Percentiles rank a stretch among this genome's conserved stretches.
These are phyloP conservation scores for Parafenestella ontariensis DNA, from an alignment of 2,329 filamentous ascomycete genomes.

Conservation along the genomic window DNA sequence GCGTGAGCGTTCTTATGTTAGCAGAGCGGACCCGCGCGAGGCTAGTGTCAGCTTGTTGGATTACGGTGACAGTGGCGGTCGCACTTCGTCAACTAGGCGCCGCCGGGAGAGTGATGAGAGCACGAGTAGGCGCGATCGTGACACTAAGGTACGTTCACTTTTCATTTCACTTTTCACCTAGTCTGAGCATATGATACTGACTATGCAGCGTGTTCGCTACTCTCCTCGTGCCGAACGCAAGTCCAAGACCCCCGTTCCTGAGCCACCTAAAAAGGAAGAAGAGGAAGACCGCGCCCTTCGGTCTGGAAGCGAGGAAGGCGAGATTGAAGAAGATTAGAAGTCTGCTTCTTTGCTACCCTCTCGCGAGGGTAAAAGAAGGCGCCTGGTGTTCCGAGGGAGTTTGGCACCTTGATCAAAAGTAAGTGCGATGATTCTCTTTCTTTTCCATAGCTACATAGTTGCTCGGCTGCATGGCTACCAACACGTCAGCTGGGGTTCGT, in stretches of 20 bases:
- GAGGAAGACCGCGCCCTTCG: conserved; percentile 73
- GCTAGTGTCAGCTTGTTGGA: conserved; percentile 82
- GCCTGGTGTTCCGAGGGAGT: background rate
- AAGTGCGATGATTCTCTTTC: background rate
- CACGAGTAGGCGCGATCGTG: conserved; percentile 50
- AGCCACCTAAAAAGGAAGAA: conserved; percentile 50
- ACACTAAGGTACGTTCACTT: conserved; percentile 50
- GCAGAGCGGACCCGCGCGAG: conserved; percentile 79
- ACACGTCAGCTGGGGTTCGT: background rate
- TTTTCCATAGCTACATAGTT: background rate
- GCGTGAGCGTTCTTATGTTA: conserved; percentile 81
- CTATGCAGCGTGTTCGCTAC: conserved; percentile 55
- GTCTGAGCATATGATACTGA: conserved; percentile 17
- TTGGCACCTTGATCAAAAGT: background rate
- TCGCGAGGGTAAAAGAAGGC: conserved; percentile 1
- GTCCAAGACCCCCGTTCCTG: conserved; percentile 61
- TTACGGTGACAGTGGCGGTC: conserved; percentile 72
- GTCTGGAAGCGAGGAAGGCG: conserved; percentile 94
- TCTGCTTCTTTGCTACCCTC: conserved; percentile 6
- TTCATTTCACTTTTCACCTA: background rate
- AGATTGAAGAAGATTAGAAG: conserved; percentile 80
- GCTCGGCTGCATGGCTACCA: background rate
- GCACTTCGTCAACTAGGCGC: conserved; percentile 67
- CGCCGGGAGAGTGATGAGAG: conserved; percentile 75
- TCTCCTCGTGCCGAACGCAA: conserved; percentile 62